These are phyloP conservation scores for Tulasnella calospora DNA, from an alignment of 768 basidiomycete species.

Conservation along the genomic window DNA sequence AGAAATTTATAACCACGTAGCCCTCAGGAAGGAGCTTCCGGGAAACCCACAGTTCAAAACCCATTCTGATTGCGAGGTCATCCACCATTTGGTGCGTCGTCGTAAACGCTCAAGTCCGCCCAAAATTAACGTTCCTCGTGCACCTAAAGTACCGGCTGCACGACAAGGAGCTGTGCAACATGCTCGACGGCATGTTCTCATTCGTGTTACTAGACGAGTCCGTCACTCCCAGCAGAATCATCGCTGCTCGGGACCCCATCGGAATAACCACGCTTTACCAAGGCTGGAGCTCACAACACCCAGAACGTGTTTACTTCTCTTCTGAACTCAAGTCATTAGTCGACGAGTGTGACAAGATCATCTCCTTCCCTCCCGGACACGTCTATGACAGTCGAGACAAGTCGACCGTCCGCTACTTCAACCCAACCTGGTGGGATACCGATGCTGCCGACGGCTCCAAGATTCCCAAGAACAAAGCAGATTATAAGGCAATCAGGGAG, in stretches of 20 bases:
- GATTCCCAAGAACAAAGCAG: slow-evolving; percentile 55
- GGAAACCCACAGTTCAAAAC: slow-evolving; percentile 78
- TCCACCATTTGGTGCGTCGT: slow-evolving; percentile 74
- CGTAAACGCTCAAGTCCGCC: neutral
- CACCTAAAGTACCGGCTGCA: slow-evolving; percentile 11
- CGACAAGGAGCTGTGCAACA: slow-evolving; percentile 60
- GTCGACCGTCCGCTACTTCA: slow-evolving; percentile 77
- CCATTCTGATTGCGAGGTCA: slow-evolving; percentile 96
- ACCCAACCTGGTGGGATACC: slow-evolving; percentile 85
- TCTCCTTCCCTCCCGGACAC: slow-evolving; percentile 96
- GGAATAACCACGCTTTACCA: slow-evolving; percentile 99
- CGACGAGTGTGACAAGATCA: slow-evolving; percentile 90
- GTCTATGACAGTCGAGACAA: slow-evolving; percentile 82
- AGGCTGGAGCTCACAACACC: slow-evolving; percentile 80
- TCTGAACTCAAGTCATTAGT: slow-evolving; percentile 91
- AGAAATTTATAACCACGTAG: slow-evolving; percentile 96
- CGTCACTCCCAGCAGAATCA: slow-evolving; percentile 78
- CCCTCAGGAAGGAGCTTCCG: slow-evolving; percentile 64
- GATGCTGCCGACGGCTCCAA: slow-evolving; percentile 60
- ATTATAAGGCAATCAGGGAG: slow-evolving; percentile 69
- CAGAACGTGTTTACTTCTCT: slow-evolving; percentile 83
- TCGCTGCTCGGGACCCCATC: slow-evolving; percentile 94
- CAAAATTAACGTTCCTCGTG: neutral
- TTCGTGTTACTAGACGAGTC: slow-evolving; percentile 95
- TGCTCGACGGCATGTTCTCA: slow-evolving; percentile 98